Conservation (phyloP, 116 monocot genomes). For the Cymodocea nodosa region DNA sequence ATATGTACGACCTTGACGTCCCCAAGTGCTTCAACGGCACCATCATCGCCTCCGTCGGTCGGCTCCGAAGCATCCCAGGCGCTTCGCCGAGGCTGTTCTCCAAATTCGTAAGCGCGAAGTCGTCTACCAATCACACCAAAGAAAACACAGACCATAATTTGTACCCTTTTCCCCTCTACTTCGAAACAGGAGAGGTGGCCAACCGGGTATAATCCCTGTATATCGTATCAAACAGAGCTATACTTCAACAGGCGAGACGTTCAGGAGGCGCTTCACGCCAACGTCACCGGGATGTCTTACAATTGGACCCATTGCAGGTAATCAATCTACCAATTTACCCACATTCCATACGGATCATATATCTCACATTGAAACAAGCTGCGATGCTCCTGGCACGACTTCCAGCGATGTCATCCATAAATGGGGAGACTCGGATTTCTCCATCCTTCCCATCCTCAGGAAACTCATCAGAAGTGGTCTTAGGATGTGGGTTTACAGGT, state of each 20-base stretch:
- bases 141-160: background rate
- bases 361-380: too few species aligned
- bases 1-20: constrained; percentile 70
- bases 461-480: constrained; percentile 29
- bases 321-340: background rate
- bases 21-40: constrained; percentile 34
- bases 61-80: constrained; percentile 20
- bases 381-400: too few species aligned
- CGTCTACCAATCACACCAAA: background rate
- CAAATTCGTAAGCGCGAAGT: constrained; percentile 34
- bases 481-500: constrained; percentile 41
- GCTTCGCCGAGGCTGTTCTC: constrained; percentile 39
- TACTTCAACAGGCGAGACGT: constrained; percentile 81
- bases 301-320: constrained; percentile 96
- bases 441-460: constrained; percentile 22
- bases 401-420: constrained; percentile 15
- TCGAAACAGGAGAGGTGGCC: constrained; percentile 36
- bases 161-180: background rate
- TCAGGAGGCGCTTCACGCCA: constrained; percentile 86
- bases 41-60: background rate
- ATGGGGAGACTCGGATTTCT: constrained; percentile 15
- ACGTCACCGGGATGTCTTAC: constrained; percentile 53
- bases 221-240: constrained; percentile 34
- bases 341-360: too few species aligned
- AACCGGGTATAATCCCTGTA: constrained; percentile 79